These are phyloP conservation scores for Cercospora sp. DNA, from an alignment of 2,329 filamentous ascomycete species.

Conservation along the genomic window DNA sequence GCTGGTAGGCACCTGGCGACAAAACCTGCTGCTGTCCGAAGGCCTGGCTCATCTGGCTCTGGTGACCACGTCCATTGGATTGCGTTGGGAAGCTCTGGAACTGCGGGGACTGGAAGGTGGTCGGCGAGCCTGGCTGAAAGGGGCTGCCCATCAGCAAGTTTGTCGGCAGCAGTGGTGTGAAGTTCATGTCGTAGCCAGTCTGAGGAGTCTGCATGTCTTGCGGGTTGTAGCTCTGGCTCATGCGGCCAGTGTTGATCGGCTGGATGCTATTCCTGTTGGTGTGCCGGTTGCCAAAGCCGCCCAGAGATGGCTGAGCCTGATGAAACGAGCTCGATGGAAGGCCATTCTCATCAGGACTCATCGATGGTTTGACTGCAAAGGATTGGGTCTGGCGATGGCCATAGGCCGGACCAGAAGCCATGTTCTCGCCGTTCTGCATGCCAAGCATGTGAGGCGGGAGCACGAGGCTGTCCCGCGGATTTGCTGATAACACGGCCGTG, in stretches of 20 bases:
- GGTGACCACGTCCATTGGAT: constrained; percentile 48
- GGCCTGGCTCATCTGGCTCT: constrained; percentile 65
- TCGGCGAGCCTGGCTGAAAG: constrained; percentile 92
- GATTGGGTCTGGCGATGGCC: constrained; percentile 59
- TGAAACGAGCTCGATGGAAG: constrained; percentile 92
- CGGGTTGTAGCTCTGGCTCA: constrained; percentile 33
- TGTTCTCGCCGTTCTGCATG: constrained; percentile 84
- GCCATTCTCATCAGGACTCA: constrained; percentile 70
- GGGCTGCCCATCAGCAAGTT: constrained; percentile 93
- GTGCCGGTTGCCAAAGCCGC: constrained; percentile 83
- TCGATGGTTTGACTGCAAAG: constrained; percentile 73
- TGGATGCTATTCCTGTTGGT: constrained; percentile 75
- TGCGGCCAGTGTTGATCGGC: constrained; percentile 79
- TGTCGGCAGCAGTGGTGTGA: constrained; percentile 91
- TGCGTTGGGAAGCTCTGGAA: constrained; percentile 82
- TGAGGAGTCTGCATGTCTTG: constrained; percentile 82
- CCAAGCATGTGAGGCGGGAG: constrained; percentile 78
- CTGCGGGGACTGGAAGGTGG: constrained; percentile 84
- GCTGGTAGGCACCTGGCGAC: constrained; percentile 80
- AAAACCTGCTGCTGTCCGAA: constrained; percentile 67
- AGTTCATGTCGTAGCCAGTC: constrained; percentile 95
- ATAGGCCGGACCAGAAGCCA: constrained; percentile 58
- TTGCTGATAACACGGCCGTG: constrained; percentile 79
- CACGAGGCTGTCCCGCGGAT: constrained; percentile 79
- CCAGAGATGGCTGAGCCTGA: constrained; percentile 70